Percentiles rank a stretch among this genome's conserved stretches.
Evolutionary conservation across 768 basidiomycete genomes (phyloP).

Genomic region (Naganishia friedmannii): DNA sequence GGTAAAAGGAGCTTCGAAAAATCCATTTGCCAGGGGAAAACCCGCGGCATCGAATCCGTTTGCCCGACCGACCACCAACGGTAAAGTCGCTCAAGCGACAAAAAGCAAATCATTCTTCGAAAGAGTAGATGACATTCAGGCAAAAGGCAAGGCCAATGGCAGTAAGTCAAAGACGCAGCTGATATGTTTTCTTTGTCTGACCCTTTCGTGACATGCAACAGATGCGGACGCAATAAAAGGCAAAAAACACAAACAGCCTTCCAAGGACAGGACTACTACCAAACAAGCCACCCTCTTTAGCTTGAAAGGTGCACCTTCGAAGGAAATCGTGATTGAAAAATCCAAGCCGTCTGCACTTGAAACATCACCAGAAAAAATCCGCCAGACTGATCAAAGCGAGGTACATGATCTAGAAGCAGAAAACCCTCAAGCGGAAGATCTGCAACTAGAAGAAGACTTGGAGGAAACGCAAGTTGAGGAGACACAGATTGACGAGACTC

Average conservation of each 20-base stretch:
- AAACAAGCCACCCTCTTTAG: constrained; percentile 17
- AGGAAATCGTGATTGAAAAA: constrained; percentile 1
- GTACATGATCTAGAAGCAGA: neutral
- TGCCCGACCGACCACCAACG: constrained; percentile 39
- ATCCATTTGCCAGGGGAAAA: constrained; percentile 49
- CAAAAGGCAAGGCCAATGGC: constrained; percentile 15
- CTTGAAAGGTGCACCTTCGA: constrained; percentile 21
- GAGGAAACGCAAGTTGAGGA: constrained; percentile 27
- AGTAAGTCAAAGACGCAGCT: neutral
- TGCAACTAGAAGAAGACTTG: constrained; percentile 13
- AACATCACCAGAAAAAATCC: neutral
- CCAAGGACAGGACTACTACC: constrained; percentile 9
- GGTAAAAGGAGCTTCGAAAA: constrained; percentile 37
- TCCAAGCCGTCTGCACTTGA: neutral
- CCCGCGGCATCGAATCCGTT: constrained; percentile 46
- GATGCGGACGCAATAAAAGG: neutral
- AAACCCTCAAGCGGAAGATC: neutral
- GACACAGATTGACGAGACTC: constrained; percentile 15
- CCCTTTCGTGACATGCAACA: neutral
- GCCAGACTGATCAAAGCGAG: neutral
- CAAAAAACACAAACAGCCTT: constrained; percentile 12
- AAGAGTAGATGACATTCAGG: constrained; percentile 47
- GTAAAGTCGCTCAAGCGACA: constrained; percentile 37
- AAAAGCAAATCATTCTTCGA: constrained; percentile 52
- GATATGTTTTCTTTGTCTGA: neutral